Percentiles rank a stretch among this genome's conserved stretches.
Evolutionary conservation across 768 basidiomycete genomes (phyloP).

Genomic region (Mycena galopus): DNA sequence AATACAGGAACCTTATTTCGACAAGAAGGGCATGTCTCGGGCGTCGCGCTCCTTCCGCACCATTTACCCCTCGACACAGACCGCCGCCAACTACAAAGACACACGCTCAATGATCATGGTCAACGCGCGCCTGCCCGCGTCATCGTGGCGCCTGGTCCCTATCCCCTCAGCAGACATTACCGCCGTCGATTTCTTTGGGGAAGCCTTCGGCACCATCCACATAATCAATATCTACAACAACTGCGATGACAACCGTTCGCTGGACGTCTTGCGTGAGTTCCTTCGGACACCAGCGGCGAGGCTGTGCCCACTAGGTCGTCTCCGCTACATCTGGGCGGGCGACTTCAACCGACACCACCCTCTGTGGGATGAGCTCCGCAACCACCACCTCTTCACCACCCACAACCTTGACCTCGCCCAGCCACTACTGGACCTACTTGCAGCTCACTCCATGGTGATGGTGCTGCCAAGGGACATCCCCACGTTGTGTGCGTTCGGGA

Average conservation of each 20-base stretch:
- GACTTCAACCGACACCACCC: too few relatives aligned
- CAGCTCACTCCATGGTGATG: neutral
- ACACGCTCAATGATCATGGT: conserved; percentile 21
- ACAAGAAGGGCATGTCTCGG: too few relatives aligned
- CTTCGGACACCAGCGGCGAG: neutral
- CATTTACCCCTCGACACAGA: conserved; percentile 45
- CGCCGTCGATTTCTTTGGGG: conserved; percentile 41
- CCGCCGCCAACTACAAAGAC: too few relatives aligned
- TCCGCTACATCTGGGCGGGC: too few relatives aligned
- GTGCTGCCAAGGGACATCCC: neutral
- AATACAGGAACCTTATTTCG: too few relatives aligned
- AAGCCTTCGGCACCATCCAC: too few relatives aligned
- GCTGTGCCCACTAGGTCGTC: conserved; percentile 45
- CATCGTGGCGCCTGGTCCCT: neutral
- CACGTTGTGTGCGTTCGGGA: neutral
- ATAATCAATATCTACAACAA: conserved; percentile 46
- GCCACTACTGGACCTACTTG: conserved; percentile 36
- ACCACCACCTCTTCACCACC: conserved; percentile 50
- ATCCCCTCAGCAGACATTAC: conserved; percentile 34
- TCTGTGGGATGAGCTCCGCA: conserved; percentile 28
- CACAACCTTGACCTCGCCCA: conserved; percentile 38
- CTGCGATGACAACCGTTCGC: conserved; percentile 21
- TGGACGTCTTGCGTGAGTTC: conserved; percentile 3
- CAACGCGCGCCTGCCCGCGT: neutral
- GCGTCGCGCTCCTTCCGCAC: conserved; percentile 26